These are phyloP conservation scores for Pichiaceae sp. DNA, from an alignment of 1,139 yeast genomes.

Conservation along the genomic window DNA sequence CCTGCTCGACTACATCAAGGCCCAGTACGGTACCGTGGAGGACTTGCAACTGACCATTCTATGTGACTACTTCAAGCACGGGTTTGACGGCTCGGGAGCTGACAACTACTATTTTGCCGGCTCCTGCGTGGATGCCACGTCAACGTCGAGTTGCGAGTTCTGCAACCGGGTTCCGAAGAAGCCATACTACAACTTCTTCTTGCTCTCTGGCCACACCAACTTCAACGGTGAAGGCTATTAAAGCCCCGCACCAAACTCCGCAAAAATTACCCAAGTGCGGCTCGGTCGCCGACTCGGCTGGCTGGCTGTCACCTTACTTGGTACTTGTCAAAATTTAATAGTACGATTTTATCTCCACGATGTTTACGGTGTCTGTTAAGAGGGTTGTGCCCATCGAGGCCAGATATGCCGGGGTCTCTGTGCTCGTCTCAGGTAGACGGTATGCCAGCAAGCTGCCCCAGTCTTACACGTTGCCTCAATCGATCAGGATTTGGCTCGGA, in stretches of 20 bases:
- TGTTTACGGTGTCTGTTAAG: too few relatives aligned
- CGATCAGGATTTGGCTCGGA: constrained; percentile 17
- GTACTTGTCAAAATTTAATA: too few relatives aligned
- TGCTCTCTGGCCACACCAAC: constrained; percentile 66
- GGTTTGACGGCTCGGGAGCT: constrained; percentile 73
- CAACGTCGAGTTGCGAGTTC: constrained; percentile 76
- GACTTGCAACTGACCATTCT: constrained; percentile 44
- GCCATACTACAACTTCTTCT: constrained; percentile 51
- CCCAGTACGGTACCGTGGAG: constrained; percentile 47
- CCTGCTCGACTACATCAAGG: constrained; percentile 39
- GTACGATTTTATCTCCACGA: too few relatives aligned
- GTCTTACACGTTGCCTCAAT: constrained; percentile 8
- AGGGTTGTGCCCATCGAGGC: too few relatives aligned
- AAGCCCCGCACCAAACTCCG: too few relatives aligned
- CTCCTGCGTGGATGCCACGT: constrained; percentile 69
- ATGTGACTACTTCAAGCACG: constrained; percentile 64
- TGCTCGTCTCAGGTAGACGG: too few relatives aligned
- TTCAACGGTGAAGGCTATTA: constrained; percentile 61
- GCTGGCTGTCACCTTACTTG: neutral
- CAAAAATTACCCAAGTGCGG: too few relatives aligned
- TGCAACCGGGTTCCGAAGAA: constrained; percentile 60
- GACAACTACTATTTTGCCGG: constrained; percentile 75
- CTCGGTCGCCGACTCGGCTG: neutral
- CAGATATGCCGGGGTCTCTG: too few relatives aligned
- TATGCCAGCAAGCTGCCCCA: constrained; percentile 5